Conservation (phyloP, 1,284 basidiomycete species). For the Phellopilus nigrolimitatus region DNA sequence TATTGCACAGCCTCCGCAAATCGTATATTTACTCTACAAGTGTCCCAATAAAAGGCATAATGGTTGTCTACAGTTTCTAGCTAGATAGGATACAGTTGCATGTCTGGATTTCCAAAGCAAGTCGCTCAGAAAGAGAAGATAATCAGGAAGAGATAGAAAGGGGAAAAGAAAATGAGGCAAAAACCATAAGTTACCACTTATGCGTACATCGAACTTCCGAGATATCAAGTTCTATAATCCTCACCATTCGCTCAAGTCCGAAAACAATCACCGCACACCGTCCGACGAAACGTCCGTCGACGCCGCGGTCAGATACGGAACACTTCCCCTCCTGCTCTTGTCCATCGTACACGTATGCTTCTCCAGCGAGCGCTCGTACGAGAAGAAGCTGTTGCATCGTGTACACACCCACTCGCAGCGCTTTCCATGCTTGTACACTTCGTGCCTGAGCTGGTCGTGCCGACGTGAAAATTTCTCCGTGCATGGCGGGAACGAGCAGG, state of each 20-base stretch:
- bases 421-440: slow-evolving; percentile 23
- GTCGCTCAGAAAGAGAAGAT: background rate
- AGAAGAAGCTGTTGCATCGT: slow-evolving; percentile 21
- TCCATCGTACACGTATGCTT: slow-evolving; percentile 20
- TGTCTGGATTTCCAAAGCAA: background rate
- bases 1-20: background rate
- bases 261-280: slow-evolving; percentile 9
- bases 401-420: slow-evolving; percentile 21
- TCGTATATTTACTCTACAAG: background rate
- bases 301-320: slow-evolving; percentile 4
- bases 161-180: too few species aligned
- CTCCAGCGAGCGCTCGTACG: slow-evolving; percentile 21
- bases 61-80: background rate
- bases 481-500: slow-evolving; percentile 21
- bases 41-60: background rate
- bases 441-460: slow-evolving; percentile 22
- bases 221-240: background rate
- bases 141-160: background rate
- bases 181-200: background rate
- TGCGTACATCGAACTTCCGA: background rate
- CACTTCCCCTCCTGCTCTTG: slow-evolving; percentile 19
- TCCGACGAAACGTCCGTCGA: slow-evolving; percentile 4
- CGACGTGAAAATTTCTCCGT: slow-evolving; percentile 22
- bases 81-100: background rate
- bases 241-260: background rate